A percentile compares a stretch with the other conserved stretches of the same genome.
phyloP scores from a whole-genome alignment of 495 filamentous ascomycete species.

The Podospora didyma region DNA sequence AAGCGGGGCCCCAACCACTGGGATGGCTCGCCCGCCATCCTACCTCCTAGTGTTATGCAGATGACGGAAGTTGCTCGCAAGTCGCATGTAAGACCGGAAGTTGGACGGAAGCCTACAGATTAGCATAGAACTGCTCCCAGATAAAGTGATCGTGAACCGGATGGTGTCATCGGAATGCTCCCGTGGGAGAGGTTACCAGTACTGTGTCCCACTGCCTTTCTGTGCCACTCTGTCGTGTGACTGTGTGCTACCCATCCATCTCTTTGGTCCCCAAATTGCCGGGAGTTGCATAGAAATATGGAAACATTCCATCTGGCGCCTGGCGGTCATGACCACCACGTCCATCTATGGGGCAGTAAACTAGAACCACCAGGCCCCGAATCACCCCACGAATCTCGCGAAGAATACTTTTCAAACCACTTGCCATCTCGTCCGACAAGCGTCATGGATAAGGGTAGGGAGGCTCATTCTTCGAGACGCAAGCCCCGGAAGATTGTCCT shows the following conservation, averaged over 20 bases:
- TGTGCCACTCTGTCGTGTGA: not conserved
- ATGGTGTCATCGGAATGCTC: not conserved
- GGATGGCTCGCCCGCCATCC: too few relatives aligned
- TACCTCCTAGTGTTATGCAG: too few relatives aligned
- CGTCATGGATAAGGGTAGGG: constrained; percentile 5
- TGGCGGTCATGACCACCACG: constrained; percentile 1
- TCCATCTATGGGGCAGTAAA: not conserved
- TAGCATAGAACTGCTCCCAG: too few relatives aligned
- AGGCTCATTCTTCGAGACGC: not conserved
- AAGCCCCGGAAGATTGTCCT: constrained; percentile 57
- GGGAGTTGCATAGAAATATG: constrained; percentile 9
- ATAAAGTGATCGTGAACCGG: not conserved
- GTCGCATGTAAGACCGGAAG: too few relatives aligned
- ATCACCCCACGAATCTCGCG: not conserved
- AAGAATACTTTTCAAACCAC: constrained; percentile 25
- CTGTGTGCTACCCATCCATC: not conserved
- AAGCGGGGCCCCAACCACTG: too few relatives aligned
- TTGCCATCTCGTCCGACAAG: constrained; percentile 20
- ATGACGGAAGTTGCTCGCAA: too few relatives aligned
- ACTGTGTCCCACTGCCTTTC: not conserved
- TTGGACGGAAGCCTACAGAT: constrained; percentile 2
- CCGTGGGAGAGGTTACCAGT: not conserved
- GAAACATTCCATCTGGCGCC: constrained; percentile 23
- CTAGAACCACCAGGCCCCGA: not conserved
- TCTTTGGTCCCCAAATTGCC: not conserved